phyloP scores from a whole-genome alignment of 1,284 basidiomycete species.

The Mycena citricolor region DNA sequence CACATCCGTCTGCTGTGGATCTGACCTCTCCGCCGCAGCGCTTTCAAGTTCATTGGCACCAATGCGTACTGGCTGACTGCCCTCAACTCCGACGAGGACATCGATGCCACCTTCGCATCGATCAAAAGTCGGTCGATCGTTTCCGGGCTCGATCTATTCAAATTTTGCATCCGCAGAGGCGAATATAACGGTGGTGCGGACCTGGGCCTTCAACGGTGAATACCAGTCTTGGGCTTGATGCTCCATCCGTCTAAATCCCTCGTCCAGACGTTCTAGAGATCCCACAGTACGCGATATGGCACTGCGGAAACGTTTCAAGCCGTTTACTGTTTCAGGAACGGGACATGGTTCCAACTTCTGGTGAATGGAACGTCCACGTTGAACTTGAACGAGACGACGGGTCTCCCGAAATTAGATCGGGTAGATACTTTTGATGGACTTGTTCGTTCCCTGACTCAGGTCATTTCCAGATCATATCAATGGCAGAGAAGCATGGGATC shows the following conservation, averaged over 20 bases:
- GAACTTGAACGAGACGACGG: constrained; percentile 60
- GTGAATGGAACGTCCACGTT: constrained; percentile 46
- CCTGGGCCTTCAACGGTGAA: constrained; percentile 65
- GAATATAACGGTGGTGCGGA: constrained; percentile 61
- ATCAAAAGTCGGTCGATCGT: background rate
- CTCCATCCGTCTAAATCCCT: constrained; percentile 12
- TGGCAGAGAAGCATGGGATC: constrained; percentile 57
- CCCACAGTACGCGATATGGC: constrained; percentile 35
- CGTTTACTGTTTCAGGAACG: constrained; percentile 35
- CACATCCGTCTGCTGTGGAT: no score
- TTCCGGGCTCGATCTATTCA: constrained; percentile 55
- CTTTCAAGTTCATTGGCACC: constrained; percentile 59
- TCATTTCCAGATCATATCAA: constrained; percentile 17
- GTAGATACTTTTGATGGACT: constrained; percentile 43
- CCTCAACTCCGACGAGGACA: constrained; percentile 55
- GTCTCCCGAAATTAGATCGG: constrained; percentile 66
- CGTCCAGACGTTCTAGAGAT: constrained; percentile 50
- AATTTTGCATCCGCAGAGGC: no score
- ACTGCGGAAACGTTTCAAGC: no score
- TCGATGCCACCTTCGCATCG: constrained; percentile 43
- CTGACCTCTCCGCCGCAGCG: constrained; percentile 32
- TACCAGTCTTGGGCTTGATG: constrained; percentile 22
- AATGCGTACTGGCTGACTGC: constrained; percentile 68
- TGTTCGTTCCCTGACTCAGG: background rate
- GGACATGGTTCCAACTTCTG: constrained; percentile 57